Evolutionary conservation across 2,329 filamentous ascomycete genomes (phyloP).

Genomic region (Talaromyces islandicus): DNA sequence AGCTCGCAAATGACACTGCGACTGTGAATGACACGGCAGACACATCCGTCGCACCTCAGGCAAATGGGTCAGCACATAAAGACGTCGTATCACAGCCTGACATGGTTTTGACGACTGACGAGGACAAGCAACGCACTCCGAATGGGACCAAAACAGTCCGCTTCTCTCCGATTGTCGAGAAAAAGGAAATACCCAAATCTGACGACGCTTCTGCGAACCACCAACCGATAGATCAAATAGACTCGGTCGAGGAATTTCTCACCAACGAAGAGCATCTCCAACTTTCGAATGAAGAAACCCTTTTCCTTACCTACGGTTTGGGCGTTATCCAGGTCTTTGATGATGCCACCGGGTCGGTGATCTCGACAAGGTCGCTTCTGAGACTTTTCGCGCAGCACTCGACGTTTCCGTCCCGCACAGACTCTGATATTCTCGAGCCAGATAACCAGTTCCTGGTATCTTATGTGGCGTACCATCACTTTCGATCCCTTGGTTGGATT

Average conservation of each 20-base stretch:
- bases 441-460: constrained; percentile 82
- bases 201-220: constrained; percentile 7
- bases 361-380: constrained; percentile 56
- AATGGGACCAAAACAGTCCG: constrained; percentile 56
- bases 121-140: neutral
- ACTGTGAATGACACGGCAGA: constrained; percentile 2
- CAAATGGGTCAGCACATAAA: constrained; percentile 1
- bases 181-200: constrained; percentile 45
- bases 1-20: constrained; percentile 9
- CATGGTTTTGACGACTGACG: neutral
- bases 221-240: constrained; percentile 13
- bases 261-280: constrained; percentile 79
- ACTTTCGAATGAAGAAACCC: constrained; percentile 80
- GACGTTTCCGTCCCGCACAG: constrained; percentile 56
- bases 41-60: neutral
- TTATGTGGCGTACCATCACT: constrained; percentile 92
- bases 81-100: constrained; percentile 1
- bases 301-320: constrained; percentile 79
- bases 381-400: constrained; percentile 63
- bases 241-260: constrained; percentile 18
- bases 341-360: constrained; percentile 26
- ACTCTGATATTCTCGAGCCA: constrained; percentile 48
- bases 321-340: constrained; percentile 62
- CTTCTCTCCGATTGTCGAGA: constrained; percentile 62
- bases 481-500: constrained; percentile 91